phyloP scores from a whole-genome alignment of 2,329 filamentous ascomycete species.

The Fusarium piperis region DNA sequence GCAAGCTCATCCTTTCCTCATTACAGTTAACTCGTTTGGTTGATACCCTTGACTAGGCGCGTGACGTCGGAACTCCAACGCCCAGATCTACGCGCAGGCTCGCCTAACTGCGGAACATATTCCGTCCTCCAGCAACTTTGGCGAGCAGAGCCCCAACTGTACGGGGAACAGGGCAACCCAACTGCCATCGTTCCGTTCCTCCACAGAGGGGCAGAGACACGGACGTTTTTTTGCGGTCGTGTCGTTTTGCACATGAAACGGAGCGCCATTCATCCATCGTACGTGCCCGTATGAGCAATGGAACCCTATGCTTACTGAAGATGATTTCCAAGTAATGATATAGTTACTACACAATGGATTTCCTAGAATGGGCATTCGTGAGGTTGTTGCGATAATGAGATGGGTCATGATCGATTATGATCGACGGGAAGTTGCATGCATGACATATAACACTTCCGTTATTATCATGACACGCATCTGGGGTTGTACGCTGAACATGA shows the following conservation, averaged over 20 bases:
- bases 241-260: constrained; percentile 30
- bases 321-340: neutral
- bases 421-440: constrained; percentile 4
- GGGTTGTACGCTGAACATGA: neutral
- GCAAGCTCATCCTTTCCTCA: constrained; percentile 20
- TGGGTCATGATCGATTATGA: neutral
- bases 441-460: neutral
- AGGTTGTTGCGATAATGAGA: neutral
- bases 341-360: neutral
- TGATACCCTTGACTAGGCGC: constrained; percentile 37
- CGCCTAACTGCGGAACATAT: constrained; percentile 41
- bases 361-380: neutral
- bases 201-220: neutral
- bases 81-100: constrained; percentile 29
- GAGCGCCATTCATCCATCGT: neutral
- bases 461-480: neutral
- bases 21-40: neutral
- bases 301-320: constrained; percentile 1
- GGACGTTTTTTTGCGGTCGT: neutral
- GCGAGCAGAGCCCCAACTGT: constrained; percentile 5
- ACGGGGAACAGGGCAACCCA: neutral
- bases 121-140: constrained; percentile 26
- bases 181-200: neutral
- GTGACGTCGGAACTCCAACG: constrained; percentile 32
- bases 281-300: neutral